Conservation (phyloP, 257 asterid genomes). For the Rhazya stricta region DNA sequence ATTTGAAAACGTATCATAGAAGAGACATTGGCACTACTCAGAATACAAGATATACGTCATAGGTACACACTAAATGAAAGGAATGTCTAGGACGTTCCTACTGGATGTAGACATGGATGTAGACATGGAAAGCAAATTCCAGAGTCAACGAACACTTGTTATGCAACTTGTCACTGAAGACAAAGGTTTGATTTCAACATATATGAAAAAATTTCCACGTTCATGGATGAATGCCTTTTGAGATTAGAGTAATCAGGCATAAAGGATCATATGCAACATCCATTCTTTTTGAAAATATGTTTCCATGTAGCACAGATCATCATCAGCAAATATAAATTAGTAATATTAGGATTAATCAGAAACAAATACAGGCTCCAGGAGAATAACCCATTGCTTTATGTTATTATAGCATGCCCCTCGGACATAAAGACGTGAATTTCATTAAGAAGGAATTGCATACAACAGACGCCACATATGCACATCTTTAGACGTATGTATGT, state of each 20-base stretch:
- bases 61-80: neutral
- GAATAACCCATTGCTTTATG: neutral
- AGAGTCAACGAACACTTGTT: too few relatives aligned
- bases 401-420: neutral
- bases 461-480: neutral
- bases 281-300: neutral
- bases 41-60: neutral
- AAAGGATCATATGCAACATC: neutral
- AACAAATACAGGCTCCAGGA: neutral
- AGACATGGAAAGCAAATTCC: neutral
- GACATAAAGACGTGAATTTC: neutral
- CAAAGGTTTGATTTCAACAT: neutral
- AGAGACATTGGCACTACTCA: neutral
- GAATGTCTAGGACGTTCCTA: neutral
- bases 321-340: neutral
- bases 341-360: neutral
- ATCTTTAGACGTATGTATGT: too few relatives aligned
- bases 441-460: neutral
- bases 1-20: neutral
- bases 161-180: neutral
- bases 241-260: neutral
- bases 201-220: neutral
- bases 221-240: neutral
- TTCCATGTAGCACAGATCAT: neutral
- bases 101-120: neutral